Evolutionary conservation across 352 stramenopile genomes (phyloP), one percentile per base, ranked within the genome.

Genomic region (Phytophthora lateralis): DNA sequence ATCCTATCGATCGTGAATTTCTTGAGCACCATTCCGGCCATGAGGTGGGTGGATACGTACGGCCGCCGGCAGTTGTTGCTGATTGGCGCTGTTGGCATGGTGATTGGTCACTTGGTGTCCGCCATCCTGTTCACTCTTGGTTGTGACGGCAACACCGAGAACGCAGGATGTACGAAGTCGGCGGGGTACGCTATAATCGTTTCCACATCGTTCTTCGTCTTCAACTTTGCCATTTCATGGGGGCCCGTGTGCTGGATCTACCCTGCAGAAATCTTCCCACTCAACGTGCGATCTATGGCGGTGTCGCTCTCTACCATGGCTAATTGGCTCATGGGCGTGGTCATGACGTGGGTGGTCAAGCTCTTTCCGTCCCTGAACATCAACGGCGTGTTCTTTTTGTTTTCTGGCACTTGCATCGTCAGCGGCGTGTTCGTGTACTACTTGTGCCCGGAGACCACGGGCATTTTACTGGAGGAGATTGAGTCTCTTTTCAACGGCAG

Each of bases 271-370:
- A 72, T 75, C 41, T 78, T 78, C 39, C 65, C 61, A 6, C 53
- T 78, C 6, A 75, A 69, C 35, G 69, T 78, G 44, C 73, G 76
- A 12, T 79, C 73, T 50, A 69, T 71, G 17, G 71, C 73, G 29
- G 76, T 88, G 35, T 76, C 76, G 27, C 61, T 82, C 14, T 82
- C 67, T 12, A 82, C 74, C 4, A 78, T 79, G 70, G 63, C 74
- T 21, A 80, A 82, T 58, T 82, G 74, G 74, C 52, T 73, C 45
- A 80, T 80, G 67, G 67, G 71, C 17, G 67, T 76, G 18, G 59
- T 82, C 51, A 82, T 82, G 74, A 82, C 73, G 43, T 74, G 61
- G 57, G 70, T 80, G 47, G 66, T 77, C 55, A 82, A 82, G 63
- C 65, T 82, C 37, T 82, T 82, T 43, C 70, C 74, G 56, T 80